Percentiles rank a stretch among this genome's conserved stretches.
phyloP scores from a whole-genome alignment of 2,329 filamentous ascomycete species.

The Xylariaceae sp. region DNA sequence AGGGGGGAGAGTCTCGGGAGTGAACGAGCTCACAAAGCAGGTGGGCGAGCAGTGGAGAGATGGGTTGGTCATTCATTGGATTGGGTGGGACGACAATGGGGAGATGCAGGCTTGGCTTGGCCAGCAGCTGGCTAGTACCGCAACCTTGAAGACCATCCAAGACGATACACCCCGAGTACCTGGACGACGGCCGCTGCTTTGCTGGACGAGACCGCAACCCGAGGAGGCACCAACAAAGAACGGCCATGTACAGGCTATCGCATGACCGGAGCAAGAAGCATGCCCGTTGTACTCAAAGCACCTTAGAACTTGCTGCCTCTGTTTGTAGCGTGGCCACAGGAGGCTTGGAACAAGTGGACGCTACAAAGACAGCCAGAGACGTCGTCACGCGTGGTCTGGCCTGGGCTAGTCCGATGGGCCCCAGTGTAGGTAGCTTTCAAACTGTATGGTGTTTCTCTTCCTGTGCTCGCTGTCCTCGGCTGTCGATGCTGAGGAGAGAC shows the following conservation, averaged over 20 bases:
- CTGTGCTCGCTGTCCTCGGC: background rate
- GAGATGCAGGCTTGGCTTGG: constrained; percentile 27
- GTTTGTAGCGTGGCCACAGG: no score
- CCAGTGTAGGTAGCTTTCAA: constrained; percentile 3
- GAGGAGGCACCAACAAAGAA: constrained; percentile 13
- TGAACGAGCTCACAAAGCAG: constrained; percentile 19
- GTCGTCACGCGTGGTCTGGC: constrained; percentile 6
- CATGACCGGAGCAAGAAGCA: no score
- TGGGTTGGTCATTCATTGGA: constrained; percentile 25
- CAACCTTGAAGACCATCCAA: constrained; percentile 8
- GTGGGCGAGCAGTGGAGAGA: constrained; percentile 18
- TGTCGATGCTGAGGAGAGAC: constrained; percentile 8
- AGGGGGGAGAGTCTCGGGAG: constrained; percentile 8
- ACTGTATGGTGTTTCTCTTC: constrained; percentile 3
- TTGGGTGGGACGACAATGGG: constrained; percentile 33
- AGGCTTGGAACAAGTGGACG: no score
- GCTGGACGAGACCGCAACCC: background rate
- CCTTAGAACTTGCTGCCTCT: no score
- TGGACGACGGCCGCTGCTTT: background rate
- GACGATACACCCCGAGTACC: constrained; percentile 24
- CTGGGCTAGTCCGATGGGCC: constrained; percentile 5
- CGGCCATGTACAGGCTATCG: no score
- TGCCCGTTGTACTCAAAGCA: no score
- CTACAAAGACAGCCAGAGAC: background rate
- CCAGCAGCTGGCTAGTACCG: background rate